Base-by-base conservation (phyloP, 2,329 filamentous ascomycete species). In the Aspergillus sp. region DNA sequence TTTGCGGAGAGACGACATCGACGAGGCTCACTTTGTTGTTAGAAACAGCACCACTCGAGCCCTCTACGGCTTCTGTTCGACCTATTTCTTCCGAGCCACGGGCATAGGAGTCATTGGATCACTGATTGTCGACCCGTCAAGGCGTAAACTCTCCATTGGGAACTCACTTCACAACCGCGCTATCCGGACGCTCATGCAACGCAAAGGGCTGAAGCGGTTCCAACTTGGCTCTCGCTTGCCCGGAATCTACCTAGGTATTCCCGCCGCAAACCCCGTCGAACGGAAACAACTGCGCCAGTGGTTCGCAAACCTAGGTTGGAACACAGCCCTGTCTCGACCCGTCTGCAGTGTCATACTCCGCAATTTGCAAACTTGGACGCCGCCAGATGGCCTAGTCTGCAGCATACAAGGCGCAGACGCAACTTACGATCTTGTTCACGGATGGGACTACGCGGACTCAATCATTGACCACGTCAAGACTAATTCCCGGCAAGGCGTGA, bases 261-360 rank as follows among this genome's bases (percentile, higher is more conserved):
- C 93, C 0, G 86, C 83, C n/a, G 81, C 78, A 5, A 85, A 90
- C 44, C 77, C 78, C 2, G 76, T 81, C 4, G 85, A 87, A 65
- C 79, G 83, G 15, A 87, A 85, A 69, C 79, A 81, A 48, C 72
- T 87, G 20, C 80, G 85, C n/a, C 83, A 84, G 45, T 98, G 93
- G 93, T 96, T 97, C 71, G 85, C 88, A n/a, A 90, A 88, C 62
- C 83, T 92, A 47, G 93, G 93, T 13, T 97, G 93, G 93, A 92
- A 96, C 66, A 88, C 83, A 2, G 81, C 84, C 0, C 77, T 86
- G 4, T 85, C 85, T 2, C 80, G 83, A 11, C 78, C 85, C 0
- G 81, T 89, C 0, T 88, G 84, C 66, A 92, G 89, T 70, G 87
- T 96, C 81, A 78, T 87, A 3, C 88, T 95, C 48, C 83, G 84